Evolutionary conservation across 768 basidiomycete species (phyloP).

Genomic region (Naganishia onofrii): DNA sequence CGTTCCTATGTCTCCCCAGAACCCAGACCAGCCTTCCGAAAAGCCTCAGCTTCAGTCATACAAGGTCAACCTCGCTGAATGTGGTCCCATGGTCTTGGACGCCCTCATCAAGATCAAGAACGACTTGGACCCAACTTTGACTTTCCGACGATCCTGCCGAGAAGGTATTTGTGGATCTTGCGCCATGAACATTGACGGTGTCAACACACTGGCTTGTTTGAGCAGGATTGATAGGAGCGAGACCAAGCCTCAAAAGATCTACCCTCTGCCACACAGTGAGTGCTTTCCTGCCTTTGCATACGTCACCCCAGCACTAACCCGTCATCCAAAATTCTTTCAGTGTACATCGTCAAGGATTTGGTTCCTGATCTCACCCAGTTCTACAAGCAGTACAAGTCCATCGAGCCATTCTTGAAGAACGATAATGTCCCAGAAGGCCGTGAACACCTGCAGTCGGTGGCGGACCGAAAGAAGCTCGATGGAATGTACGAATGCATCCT

Average conservation of each 20-base stretch:
- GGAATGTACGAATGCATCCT: slow-evolving; percentile 94
- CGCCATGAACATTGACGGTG: slow-evolving; percentile 97
- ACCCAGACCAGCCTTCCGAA: slow-evolving; percentile 88
- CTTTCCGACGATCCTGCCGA: slow-evolving; percentile 66
- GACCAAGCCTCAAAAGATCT: slow-evolving; percentile 78
- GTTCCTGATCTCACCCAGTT: slow-evolving; percentile 62
- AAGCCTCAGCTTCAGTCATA: slow-evolving; percentile 90
- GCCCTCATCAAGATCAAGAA: slow-evolving; percentile 93
- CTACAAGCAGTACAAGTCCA: slow-evolving; percentile 97
- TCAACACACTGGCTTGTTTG: slow-evolving; percentile 92
- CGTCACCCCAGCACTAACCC: background rate
- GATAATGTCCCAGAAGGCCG: slow-evolving; percentile 76
- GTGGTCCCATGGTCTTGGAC: slow-evolving; percentile 79
- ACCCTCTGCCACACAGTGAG: slow-evolving; percentile 95
- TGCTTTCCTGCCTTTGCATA: slow-evolving; percentile 31
- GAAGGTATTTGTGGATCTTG: slow-evolving; percentile 90
- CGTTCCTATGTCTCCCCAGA: slow-evolving; percentile 55
- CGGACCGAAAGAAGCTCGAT: slow-evolving; percentile 90
- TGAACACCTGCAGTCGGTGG: slow-evolving; percentile 84
- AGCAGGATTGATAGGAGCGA: slow-evolving; percentile 83
- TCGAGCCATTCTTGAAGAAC: slow-evolving; percentile 93
- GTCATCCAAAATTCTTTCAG: background rate
- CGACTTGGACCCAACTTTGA: slow-evolving; percentile 92
- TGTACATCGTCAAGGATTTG: slow-evolving; percentile 66
- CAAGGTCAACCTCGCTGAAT: slow-evolving; percentile 86